Percentiles rank a stretch among this genome's conserved stretches.
Evolutionary conservation across 495 filamentous ascomycete genomes (phyloP).

Genomic region (Cercophora newfieldiana): DNA sequence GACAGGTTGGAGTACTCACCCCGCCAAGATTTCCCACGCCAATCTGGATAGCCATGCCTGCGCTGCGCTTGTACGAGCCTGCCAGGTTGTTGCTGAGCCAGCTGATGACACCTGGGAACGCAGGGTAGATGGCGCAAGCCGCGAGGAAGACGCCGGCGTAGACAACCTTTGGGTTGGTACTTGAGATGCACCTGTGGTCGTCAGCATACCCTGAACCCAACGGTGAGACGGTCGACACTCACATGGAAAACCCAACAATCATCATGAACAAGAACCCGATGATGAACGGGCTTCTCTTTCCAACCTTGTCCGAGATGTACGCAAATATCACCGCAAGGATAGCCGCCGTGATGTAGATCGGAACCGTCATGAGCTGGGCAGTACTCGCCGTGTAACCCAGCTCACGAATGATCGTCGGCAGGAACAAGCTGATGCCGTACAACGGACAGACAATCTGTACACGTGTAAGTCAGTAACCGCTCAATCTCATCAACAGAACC

Average conservation of each 20-base stretch:
- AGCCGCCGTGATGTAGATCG: conserved; percentile 70
- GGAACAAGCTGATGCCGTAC: conserved; percentile 72
- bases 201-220: neutral
- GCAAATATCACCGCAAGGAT: conserved; percentile 59
- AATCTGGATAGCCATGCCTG: conserved; percentile 75
- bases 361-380: conserved; percentile 70
- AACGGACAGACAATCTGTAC: conserved; percentile 62
- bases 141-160: conserved; percentile 76
- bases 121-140: conserved; percentile 62
- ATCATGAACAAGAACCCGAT: conserved; percentile 62
- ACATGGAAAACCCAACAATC: conserved; percentile 65
- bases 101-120: conserved; percentile 66
- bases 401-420: conserved; percentile 60
- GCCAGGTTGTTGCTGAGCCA: conserved; percentile 74
- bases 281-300: conserved; percentile 63
- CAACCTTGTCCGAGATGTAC: conserved; percentile 59
- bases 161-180: conserved; percentile 59
- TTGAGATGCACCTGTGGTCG: conserved; percentile 43
- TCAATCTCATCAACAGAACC: neutral
- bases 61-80: conserved; percentile 68
- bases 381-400: conserved; percentile 62
- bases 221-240: neutral
- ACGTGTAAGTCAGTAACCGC: conserved; percentile 36
- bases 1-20: conserved; percentile 21
- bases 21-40: conserved; percentile 72